Evolutionary conservation across 2,329 filamentous ascomycete genomes (phyloP), one percentile per base, ranked within the genome.

Genomic region (Penicillium decumbens): DNA sequence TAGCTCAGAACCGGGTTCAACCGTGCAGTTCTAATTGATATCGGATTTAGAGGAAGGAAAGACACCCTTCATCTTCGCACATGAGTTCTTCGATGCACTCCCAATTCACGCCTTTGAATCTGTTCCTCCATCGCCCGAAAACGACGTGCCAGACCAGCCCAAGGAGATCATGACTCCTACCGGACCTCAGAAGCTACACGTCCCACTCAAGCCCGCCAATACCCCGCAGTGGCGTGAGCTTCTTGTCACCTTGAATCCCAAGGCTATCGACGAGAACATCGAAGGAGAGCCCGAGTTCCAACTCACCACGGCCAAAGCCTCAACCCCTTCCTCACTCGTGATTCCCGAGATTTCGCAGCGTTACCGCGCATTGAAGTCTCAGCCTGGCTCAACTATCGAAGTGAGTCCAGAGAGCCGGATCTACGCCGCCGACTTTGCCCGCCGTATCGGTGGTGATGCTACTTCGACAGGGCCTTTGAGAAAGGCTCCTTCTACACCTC

Each of bases 61-160:
- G 65, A 88, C 84, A 20, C 92, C 93, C 0, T 95, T 97, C 69
- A 95, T 98, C 53, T 82, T 97, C 42, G 93, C 93, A 4, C 93
- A 98, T 68, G 93, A 98, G 68, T 97, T 98, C 77, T 98, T 98
- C 73, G 93, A 98, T 61, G 93, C 93, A 2, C 83, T 98, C 0
- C 93, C 93, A 29, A 96, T 98, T 60, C 91, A 98, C 69, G 85
- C 89, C 53, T 98, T 98, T 68, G 87, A 97, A 69, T 86, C 88
- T 12, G 79, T 92, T 43, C 68, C 78, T 39, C 74, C 74, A 55
- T 68, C 73, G 12, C 67, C 74, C 32, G 65, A 77, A 49, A 58
- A 71, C 60, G 54, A 62, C 40, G 29, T 41, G 7, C 27, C 51
- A 42, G 41, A 69, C 56, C 54, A 77, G 32, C 64, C 72, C 4